Evolutionary conservation across 2,329 filamentous ascomycete species (phyloP).

Genomic region (Hypoxylon sp.): DNA sequence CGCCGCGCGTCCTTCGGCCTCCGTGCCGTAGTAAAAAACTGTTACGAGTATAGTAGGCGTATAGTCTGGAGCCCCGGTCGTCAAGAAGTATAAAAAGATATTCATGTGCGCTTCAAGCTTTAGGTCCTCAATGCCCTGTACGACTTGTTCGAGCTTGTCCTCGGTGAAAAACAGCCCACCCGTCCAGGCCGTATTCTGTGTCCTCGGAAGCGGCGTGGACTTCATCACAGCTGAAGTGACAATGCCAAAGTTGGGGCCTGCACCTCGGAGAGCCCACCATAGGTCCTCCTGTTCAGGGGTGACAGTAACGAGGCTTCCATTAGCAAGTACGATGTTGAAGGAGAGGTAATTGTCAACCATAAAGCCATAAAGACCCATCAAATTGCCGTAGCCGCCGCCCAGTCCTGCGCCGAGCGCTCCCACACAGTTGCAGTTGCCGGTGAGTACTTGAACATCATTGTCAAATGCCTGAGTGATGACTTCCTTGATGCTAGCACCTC

Average conservation of each 20-base stretch:
- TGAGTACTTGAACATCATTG: constrained; percentile 44
- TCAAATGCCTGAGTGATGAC: constrained; percentile 45
- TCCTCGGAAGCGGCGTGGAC: constrained; percentile 55
- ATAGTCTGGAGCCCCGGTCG: constrained; percentile 15
- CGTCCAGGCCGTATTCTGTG: constrained; percentile 48
- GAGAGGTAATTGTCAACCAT: constrained; percentile 56
- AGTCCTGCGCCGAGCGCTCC: constrained; percentile 46
- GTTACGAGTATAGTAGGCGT: constrained; percentile 51
- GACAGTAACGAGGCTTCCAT: constrained; percentile 47
- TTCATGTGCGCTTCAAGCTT: constrained; percentile 55
- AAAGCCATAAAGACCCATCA: constrained; percentile 44
- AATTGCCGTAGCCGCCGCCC: constrained; percentile 45
- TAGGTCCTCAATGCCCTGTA: constrained; percentile 57
- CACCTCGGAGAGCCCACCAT: constrained; percentile 66
- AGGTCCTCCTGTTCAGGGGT: constrained; percentile 57
- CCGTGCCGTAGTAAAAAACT: constrained; percentile 56
- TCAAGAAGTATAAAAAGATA: constrained; percentile 56
- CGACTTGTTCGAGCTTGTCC: constrained; percentile 53
- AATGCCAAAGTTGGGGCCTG: constrained; percentile 67
- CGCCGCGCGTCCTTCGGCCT: constrained; percentile 50
- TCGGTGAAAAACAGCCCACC: constrained; percentile 47
- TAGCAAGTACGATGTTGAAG: constrained; percentile 51
- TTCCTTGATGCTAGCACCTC: constrained; percentile 47
- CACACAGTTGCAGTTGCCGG: constrained; percentile 52
- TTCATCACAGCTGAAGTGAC: constrained; percentile 63